A percentile compares a stretch with the other conserved stretches of the same genome.
Evolutionary conservation across 495 filamentous ascomycete genomes (phyloP).

Genomic region (Podospora conica): DNA sequence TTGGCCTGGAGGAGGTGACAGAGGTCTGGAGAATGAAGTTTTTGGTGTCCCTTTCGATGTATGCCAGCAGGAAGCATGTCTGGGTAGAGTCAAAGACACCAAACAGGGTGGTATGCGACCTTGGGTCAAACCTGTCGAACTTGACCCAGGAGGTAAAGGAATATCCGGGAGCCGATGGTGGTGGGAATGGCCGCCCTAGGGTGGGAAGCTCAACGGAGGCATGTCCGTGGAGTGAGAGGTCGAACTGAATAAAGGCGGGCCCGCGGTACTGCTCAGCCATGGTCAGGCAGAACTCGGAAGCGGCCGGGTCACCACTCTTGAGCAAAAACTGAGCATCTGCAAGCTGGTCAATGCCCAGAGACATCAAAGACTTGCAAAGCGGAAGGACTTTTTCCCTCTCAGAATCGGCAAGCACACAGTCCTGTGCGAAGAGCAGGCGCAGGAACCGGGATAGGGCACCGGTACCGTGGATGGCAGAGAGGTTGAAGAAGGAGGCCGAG

Average conservation of each 20-base stretch:
- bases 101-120: slow-evolving; percentile 89
- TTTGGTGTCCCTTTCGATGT: slow-evolving; percentile 88
- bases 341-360: slow-evolving; percentile 65
- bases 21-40: slow-evolving; percentile 97
- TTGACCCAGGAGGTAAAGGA: slow-evolving; percentile 84
- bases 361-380: slow-evolving; percentile 53
- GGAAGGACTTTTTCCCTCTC: slow-evolving; percentile 56
- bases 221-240: slow-evolving; percentile 80
- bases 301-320: slow-evolving; percentile 51
- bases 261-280: slow-evolving; percentile 64
- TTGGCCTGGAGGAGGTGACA: slow-evolving; percentile 75
- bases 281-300: slow-evolving; percentile 66
- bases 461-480: slow-evolving; percentile 69
- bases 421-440: slow-evolving; percentile 52
- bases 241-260: slow-evolving; percentile 87
- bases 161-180: slow-evolving; percentile 67
- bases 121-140: slow-evolving; percentile 77
- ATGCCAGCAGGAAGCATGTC: slow-evolving; percentile 88
- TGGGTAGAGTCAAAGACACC: slow-evolving; percentile 90
- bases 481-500: slow-evolving; percentile 63
- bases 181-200: slow-evolving; percentile 74
- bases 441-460: slow-evolving; percentile 69
- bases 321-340: slow-evolving; percentile 76
- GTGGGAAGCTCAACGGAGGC: slow-evolving; percentile 82
- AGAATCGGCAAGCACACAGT: slow-evolving; percentile 38